These are phyloP conservation scores for Penicillium tannophilum DNA, from an alignment of 495 filamentous ascomycete species.

Conservation along the genomic window DNA sequence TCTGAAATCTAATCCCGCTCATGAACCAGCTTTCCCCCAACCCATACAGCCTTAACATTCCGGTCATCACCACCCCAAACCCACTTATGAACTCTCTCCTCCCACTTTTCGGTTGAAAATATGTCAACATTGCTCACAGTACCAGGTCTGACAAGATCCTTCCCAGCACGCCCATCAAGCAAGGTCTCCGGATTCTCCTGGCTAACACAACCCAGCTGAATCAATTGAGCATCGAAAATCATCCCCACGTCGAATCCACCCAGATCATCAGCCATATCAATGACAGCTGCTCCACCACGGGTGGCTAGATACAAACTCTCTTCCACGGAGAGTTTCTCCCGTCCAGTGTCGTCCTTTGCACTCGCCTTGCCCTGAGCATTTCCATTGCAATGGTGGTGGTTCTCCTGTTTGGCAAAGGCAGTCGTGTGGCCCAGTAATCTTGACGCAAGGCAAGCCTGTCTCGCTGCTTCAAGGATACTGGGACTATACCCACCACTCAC, in stretches of 20 bases:
- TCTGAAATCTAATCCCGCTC: conserved; percentile 5
- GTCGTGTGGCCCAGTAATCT: conserved; percentile 56
- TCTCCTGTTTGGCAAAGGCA: neutral
- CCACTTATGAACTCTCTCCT: conserved; percentile 84
- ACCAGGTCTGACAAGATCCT: conserved; percentile 9
- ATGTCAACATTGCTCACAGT: conserved; percentile 59
- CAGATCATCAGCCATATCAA: conserved; percentile 67
- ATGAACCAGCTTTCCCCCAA: conserved; percentile 67
- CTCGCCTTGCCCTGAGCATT: conserved; percentile 40
- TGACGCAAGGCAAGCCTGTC: conserved; percentile 76
- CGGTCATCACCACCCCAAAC: conserved; percentile 86
- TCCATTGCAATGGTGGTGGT: conserved; percentile 40
- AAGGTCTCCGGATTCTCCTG: neutral
- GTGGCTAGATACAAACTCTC: conserved; percentile 88
- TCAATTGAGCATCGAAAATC: conserved; percentile 85
- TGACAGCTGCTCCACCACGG: conserved; percentile 77
- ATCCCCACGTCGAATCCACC: conserved; percentile 80
- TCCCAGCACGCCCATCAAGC: neutral
- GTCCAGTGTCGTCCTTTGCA: conserved; percentile 57
- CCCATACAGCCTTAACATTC: conserved; percentile 82
- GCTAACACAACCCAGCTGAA: conserved; percentile 54
- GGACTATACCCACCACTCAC: conserved; percentile 83
- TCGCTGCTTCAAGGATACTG: conserved; percentile 74
- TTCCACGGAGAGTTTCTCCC: conserved; percentile 68
- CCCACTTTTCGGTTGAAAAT: conserved; percentile 82